These are phyloP conservation scores for Pogostemon cablin DNA, from an alignment of 257 asterid species.

Conservation along the genomic window DNA sequence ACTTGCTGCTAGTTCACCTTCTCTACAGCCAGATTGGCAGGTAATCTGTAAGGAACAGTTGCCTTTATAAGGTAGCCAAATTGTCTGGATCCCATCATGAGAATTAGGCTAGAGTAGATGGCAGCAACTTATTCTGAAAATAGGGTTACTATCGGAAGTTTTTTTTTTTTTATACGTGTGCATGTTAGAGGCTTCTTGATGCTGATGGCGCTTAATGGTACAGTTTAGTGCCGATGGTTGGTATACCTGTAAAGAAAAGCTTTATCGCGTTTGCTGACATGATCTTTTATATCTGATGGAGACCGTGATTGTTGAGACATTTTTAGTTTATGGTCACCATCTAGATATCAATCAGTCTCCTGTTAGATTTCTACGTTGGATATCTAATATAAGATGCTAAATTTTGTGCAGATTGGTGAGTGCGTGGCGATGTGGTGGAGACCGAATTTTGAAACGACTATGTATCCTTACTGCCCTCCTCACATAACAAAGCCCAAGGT, in stretches of 20 bases:
- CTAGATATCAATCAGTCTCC: not conserved
- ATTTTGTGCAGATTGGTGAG: slow-evolving; percentile 78
- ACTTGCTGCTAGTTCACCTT: slow-evolving; percentile 67
- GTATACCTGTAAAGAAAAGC: too few species aligned
- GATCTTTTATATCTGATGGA: too few species aligned
- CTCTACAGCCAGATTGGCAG: slow-evolving; percentile 95
- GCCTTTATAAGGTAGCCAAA: not conserved
- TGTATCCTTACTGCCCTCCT: slow-evolving; percentile 97
- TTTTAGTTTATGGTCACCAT: not conserved
- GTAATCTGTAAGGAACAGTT: slow-evolving; percentile 37
- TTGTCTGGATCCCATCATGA: too few species aligned
- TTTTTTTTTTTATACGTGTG: too few species aligned
- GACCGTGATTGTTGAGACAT: not conserved
- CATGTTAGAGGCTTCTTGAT: too few species aligned
- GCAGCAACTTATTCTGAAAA: too few species aligned
- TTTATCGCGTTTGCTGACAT: too few species aligned
- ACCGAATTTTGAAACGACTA: slow-evolving; percentile 88
- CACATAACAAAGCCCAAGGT: slow-evolving; percentile 67
- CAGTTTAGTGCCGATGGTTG: too few species aligned
- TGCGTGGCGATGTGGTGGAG: slow-evolving; percentile 99
- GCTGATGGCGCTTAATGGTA: too few species aligned
- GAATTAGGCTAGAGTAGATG: too few species aligned
- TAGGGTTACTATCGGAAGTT: too few species aligned
- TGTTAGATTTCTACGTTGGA: not conserved
- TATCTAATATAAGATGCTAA: slow-evolving; percentile 19